phyloP scores from a whole-genome alignment of 2,329 filamentous ascomycete genomes.

The Aureobasidium sp. region DNA sequence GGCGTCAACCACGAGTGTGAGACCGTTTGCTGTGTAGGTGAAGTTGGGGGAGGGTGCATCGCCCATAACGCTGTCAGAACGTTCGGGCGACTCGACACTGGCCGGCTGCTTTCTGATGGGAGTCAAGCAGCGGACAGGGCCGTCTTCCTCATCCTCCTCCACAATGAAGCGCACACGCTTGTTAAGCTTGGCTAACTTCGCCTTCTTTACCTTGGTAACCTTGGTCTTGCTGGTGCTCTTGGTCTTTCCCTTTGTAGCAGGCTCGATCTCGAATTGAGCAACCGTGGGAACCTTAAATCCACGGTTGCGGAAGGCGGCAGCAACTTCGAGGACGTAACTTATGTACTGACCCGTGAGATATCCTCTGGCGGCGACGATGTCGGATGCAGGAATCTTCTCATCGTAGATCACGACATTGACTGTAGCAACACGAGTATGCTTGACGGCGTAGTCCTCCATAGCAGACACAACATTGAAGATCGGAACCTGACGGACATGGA shows the following conservation, averaged over 20 bases:
- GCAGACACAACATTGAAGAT: constrained; percentile 3
- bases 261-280: not conserved
- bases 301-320: not conserved
- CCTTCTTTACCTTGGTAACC: not conserved
- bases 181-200: not conserved
- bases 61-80: not conserved
- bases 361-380: not conserved
- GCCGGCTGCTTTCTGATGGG: not conserved
- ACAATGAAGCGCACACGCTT: not conserved
- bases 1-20: not conserved
- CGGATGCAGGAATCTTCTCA: not conserved
- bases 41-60: not conserved
- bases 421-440: constrained; percentile 1
- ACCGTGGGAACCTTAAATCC: not conserved
- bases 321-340: not conserved
- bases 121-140: not conserved
- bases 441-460: not conserved
- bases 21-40: not conserved
- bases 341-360: not conserved
- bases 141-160: constrained; percentile 4
- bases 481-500: not conserved
- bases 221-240: not conserved
- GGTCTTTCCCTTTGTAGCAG: not conserved
- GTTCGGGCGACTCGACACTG: not conserved
- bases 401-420: not conserved